A percentile compares a stretch with the other conserved stretches of the same genome.
Evolutionary conservation across 2,329 filamentous ascomycete genomes (phyloP).

Genomic region (Juglanconis oblonga): DNA sequence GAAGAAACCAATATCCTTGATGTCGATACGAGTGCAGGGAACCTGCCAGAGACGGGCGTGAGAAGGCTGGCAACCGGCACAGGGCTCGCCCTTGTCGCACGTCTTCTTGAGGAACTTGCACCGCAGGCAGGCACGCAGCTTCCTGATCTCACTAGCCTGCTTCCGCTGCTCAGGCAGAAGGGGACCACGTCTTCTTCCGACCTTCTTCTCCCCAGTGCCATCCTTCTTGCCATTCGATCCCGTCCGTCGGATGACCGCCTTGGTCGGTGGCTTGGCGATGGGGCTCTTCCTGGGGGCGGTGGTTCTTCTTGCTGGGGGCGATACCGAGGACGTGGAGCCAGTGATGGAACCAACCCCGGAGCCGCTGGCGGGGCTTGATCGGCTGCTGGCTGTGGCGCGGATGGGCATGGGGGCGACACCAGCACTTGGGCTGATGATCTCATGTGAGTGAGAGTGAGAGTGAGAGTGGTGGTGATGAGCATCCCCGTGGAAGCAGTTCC

Average conservation of each 20-base stretch:
- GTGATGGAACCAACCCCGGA: conserved; percentile 59
- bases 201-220: conserved; percentile 78
- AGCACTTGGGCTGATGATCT: conserved; percentile 65
- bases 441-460: conserved; percentile 35
- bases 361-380: conserved; percentile 59
- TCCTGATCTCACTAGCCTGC: conserved; percentile 94
- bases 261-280: conserved; percentile 71
- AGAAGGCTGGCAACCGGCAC: conserved; percentile 90
- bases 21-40: conserved; percentile 94
- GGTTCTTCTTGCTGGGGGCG: conserved; percentile 64
- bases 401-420: conserved; percentile 68
- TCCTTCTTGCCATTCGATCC: conserved; percentile 73
- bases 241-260: conserved; percentile 78
- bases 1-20: conserved; percentile 97
- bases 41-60: conserved; percentile 97
- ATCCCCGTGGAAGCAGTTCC: conserved; percentile 61
- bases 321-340: conserved; percentile 52
- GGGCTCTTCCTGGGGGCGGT: conserved; percentile 73
- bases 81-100: conserved; percentile 95
- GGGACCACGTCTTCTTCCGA: conserved; percentile 85
- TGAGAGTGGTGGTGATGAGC: conserved; percentile 37
- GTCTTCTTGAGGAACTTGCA: conserved; percentile 99
- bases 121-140: conserved; percentile 85
- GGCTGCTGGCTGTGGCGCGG: conserved; percentile 58
- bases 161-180: conserved; percentile 91